These are phyloP conservation scores for Herpetomonas muscarum DNA, from an alignment of 208 protist species.

Conservation along the genomic window DNA sequence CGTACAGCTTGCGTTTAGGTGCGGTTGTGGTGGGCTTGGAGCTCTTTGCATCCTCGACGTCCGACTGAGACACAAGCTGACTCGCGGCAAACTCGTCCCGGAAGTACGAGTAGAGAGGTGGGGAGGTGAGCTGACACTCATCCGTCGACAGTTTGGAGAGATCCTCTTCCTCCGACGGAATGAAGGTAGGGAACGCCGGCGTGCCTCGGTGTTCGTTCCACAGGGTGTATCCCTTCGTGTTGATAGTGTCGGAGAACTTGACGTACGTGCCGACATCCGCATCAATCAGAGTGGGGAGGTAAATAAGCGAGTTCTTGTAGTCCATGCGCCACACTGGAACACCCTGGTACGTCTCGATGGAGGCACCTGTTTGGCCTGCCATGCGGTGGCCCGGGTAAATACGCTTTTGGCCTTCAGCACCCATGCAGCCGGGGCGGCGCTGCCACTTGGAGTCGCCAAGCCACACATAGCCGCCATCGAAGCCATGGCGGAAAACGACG, in stretches of 20 bases:
- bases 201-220: slow-evolving; percentile 89
- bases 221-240: slow-evolving; percentile 89
- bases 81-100: slow-evolving; percentile 78
- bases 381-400: slow-evolving; percentile 90
- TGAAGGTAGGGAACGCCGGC: slow-evolving; percentile 90
- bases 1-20: slow-evolving; percentile 88
- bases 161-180: slow-evolving; percentile 78
- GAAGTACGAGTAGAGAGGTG: slow-evolving; percentile 89
- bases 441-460: slow-evolving; percentile 92
- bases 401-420: slow-evolving; percentile 86
- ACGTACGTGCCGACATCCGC: slow-evolving; percentile 89
- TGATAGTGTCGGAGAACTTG: slow-evolving; percentile 88
- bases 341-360: slow-evolving; percentile 82
- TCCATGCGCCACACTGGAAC: slow-evolving; percentile 91
- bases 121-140: slow-evolving; percentile 87
- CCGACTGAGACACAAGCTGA: slow-evolving; percentile 85
- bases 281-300: slow-evolving; percentile 83
- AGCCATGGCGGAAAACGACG: slow-evolving; percentile 91
- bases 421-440: slow-evolving; percentile 86
- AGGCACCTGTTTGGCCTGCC: slow-evolving; percentile 88
- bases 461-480: slow-evolving; percentile 91
- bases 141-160: slow-evolving; percentile 81
- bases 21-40: slow-evolving; percentile 67
- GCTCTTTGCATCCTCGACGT: slow-evolving; percentile 89
- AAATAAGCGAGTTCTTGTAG: slow-evolving; percentile 93